phyloP scores from a whole-genome alignment of 441 rosid species.

The Francoa sonchifolia region DNA sequence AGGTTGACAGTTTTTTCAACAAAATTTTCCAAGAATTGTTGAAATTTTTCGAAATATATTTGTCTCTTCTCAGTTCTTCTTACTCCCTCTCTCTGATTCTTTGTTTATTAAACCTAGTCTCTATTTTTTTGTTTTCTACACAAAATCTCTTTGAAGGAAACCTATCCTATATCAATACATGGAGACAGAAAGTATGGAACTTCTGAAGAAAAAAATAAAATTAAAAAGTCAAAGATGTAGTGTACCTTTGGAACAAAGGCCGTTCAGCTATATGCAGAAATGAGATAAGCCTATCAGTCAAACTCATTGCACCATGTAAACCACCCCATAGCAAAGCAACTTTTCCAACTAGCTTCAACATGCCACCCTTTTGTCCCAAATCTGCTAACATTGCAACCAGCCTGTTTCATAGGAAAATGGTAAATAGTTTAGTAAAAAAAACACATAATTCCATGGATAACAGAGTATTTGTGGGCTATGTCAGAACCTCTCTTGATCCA shows the following conservation, averaged over 20 bases:
- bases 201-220: neutral
- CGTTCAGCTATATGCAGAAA: conserved; percentile 74
- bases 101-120: too few species aligned
- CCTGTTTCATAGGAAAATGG: conserved; percentile 28
- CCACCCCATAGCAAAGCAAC: conserved; percentile 99
- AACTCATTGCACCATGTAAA: conserved; percentile 89
- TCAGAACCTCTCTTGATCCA: conserved; percentile 87
- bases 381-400: conserved; percentile 80
- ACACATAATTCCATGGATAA: conserved; percentile 1
- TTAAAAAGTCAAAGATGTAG: too few species aligned
- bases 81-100: too few species aligned
- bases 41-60: too few species aligned
- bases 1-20: too few species aligned
- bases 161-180: too few species aligned
- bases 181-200: neutral
- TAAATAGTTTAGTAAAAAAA: conserved; percentile 9
- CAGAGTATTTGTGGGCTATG: conserved; percentile 5
- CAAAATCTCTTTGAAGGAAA: too few species aligned
- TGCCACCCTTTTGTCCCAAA: conserved; percentile 92
- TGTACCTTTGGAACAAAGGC: conserved; percentile 73
- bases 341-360: conserved; percentile 75
- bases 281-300: conserved; percentile 68
- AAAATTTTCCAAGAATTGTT: too few species aligned
- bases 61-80: too few species aligned
- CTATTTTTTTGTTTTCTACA: too few species aligned